Conservation (phyloP, 225 moss, liverwort and hornwort genomes). For the Rhytidiadelphus loreus region DNA sequence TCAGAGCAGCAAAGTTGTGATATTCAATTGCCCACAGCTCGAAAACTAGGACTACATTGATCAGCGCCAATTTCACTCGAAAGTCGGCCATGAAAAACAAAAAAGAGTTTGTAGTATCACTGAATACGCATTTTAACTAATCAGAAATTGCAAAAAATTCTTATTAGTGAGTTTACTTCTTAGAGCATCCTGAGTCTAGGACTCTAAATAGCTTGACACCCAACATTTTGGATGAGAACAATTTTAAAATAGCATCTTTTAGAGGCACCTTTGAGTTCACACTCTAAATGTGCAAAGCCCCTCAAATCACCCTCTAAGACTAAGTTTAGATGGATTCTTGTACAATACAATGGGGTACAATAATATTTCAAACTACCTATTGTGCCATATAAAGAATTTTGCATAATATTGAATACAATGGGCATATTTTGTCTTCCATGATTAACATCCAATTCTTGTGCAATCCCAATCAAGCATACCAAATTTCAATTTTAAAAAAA, state of each 20-base stretch:
- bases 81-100: background rate
- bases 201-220: background rate
- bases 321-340: background rate
- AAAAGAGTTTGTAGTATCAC: background rate
- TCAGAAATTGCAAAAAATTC: background rate
- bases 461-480: background rate
- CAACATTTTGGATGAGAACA: background rate
- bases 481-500: background rate
- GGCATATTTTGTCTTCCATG: background rate
- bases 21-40: background rate
- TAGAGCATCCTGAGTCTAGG: background rate
- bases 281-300: fast-evolving
- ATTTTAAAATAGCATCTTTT: background rate
- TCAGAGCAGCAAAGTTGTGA: background rate
- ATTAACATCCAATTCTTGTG: background rate
- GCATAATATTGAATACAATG: background rate
- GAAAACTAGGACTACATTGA: background rate
- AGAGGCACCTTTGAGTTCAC: background rate
- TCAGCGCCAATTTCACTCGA: background rate
- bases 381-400: background rate
- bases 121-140: background rate
- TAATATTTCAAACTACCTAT: background rate
- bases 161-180: background rate
- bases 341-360: fast-evolving
- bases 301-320: background rate